Evolutionary conservation across 345 rosid species (phyloP), one percentile per base, ranked within the genome.

Genomic region (Brassica rapa): DNA sequence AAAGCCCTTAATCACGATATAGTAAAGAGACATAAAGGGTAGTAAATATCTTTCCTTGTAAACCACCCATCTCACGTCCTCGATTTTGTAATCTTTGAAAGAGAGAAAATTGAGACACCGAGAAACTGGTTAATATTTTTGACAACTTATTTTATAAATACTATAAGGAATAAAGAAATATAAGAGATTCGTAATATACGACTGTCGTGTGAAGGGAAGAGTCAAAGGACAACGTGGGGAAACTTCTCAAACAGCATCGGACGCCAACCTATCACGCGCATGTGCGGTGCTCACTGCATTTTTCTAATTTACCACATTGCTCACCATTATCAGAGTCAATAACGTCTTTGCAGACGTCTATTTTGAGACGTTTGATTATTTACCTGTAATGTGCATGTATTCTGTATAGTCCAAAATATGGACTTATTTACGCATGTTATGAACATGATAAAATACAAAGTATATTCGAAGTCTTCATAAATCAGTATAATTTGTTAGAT

Each of bases 211-310:
- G 24, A 63, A 60, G 82, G 51, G 71, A 76, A 63, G 78, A 80
- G 89, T 90, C 91, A 86, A 86, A 82, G 77, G 59, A 85, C 69
- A 75, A 84, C 86, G 83, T 86, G 87, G 84, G 92, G 68, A 73
- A 76, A 57, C 46, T 76, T 72, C 29, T 82, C 83, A 66, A 62
- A 55, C 0, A 61, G 77, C 82, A 84, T 73, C 80, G 81, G 83
- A 80, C 81, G 92, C 81, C 91, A 88, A 87, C 88, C 81, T 77
- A 84, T 85, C 85, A 88, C 92, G 85, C 89, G 88, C 88, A 87
- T 29, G 65, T 83, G 82, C 86, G 87, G 90, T 84, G 94, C 86
- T 83, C 89, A 75, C 77, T 66, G 14, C 59, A 70, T 15, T 62
- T 2, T 24, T 4, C 0, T 5, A 24, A 14, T 62, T 53, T 67